Percentiles rank a stretch among this genome's conserved stretches.
These are phyloP conservation scores for Lentinula sp. DNA, from an alignment of 768 basidiomycete species.

Conservation along the genomic window DNA sequence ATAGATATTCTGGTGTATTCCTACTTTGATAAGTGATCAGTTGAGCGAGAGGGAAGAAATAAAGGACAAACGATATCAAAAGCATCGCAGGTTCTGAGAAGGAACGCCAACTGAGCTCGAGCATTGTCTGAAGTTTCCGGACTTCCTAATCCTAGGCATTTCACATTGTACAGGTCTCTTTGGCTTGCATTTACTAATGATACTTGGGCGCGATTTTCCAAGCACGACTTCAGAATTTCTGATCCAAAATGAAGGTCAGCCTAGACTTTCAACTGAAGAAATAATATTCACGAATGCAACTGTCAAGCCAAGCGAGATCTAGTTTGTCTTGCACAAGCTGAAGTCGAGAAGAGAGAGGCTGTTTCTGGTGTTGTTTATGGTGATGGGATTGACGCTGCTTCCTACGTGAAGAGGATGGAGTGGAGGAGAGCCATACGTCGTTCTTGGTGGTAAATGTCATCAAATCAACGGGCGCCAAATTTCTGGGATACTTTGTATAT, in stretches of 20 bases:
- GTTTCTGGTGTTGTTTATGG: background rate
- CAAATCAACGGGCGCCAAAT: too few species aligned
- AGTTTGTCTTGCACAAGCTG: background rate
- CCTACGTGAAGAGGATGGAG: background rate
- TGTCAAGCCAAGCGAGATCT: background rate
- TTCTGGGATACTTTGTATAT: too few species aligned
- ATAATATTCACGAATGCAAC: background rate
- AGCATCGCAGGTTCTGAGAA: background rate
- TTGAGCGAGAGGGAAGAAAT: background rate
- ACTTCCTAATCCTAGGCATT: conserved; percentile 5
- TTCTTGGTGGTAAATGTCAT: background rate
- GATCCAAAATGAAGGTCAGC: background rate
- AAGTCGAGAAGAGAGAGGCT: background rate
- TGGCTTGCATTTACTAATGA: background rate
- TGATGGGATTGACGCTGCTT: background rate
- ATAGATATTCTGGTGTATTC: background rate
- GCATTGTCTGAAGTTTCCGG: conserved; percentile 4
- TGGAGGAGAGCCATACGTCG: background rate
- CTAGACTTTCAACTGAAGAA: background rate
- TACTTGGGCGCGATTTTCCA: background rate
- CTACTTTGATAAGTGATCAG: background rate
- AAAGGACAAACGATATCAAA: background rate
- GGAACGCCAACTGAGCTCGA: conserved; percentile 3
- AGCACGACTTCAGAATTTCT: background rate
- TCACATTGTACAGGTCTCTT: background rate